Base-by-base conservation (phyloP, 2,329 filamentous ascomycete genomes). In the Epichloe uncinata region DNA sequence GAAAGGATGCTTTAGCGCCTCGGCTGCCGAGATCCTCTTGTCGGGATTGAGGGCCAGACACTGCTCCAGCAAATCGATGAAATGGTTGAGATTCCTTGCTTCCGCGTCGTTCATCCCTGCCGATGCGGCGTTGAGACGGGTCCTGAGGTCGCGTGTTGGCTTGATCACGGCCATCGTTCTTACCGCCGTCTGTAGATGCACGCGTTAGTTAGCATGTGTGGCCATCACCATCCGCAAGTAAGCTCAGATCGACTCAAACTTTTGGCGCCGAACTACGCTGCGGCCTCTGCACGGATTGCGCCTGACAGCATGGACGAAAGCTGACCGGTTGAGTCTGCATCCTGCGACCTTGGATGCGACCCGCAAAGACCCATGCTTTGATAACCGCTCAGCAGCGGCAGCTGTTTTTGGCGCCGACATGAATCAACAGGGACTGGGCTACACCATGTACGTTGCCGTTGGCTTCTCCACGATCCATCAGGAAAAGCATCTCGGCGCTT, bases 21-120 rank as follows among this genome's bases (percentile, higher is more conserved):
- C 90, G 13, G 77, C 73, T 0, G 93, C 87, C 44, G 86, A 91
- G 60, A 93, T 86, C 54, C 93, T 79, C 73, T 94, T 95, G 64
- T 95, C 90, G 1, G 91, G 88, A 62, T 97, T 95, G 55, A 97
- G 75, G 52, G 84, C 81, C 55, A 98, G 73, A 63, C 90, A 97
- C 50, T 85, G 84, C 61, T 95, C 90, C 51, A 98, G 70, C 45
- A 98, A 70, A 66, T 97, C 90, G 57, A 88, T 75, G 66, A 98
- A 95, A 48, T 84, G 74, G 52, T 84, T 82, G 54, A 96, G 70
- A 59, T 96, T 88, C 64, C 83, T 85, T 38, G 78, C 72, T 64
- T 93, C 87, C 9, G 73, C 72, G 54, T 90, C 84, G 46, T 74
- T 80, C 73, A 95, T 82, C 47, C 82, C 84, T 50, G 79, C 80